phyloP scores from a whole-genome alignment of 495 filamentous ascomycete genomes.

The Oidiodendron maius region DNA sequence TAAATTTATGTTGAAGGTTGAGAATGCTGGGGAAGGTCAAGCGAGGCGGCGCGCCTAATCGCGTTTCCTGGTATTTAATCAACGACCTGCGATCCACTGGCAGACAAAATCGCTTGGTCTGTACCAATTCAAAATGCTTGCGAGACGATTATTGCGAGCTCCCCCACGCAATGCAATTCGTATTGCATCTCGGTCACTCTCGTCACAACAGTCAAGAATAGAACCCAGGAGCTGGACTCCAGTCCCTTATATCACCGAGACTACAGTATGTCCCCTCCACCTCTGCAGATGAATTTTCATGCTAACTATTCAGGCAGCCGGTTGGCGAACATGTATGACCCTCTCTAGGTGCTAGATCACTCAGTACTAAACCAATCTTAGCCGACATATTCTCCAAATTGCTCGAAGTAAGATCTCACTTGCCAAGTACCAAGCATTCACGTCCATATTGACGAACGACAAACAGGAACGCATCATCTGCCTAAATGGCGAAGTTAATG shows the following conservation, averaged over 20 bases:
- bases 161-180: constrained; percentile 12
- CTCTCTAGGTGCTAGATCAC: constrained; percentile 11
- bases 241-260: constrained; percentile 72
- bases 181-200: constrained; percentile 3
- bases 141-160: constrained; percentile 10
- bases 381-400: constrained; percentile 82
- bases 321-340: constrained; percentile 83
- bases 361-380: constrained; percentile 30
- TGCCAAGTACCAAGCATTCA: background rate
- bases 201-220: constrained; percentile 3
- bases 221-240: constrained; percentile 53
- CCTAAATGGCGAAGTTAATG: constrained; percentile 88
- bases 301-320: constrained; percentile 65
- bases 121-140: constrained; percentile 22
- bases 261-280: constrained; percentile 55
- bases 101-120: background rate
- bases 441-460: constrained; percentile 17
- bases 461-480: constrained; percentile 88
- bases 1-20: too few relatives aligned
- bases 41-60: too few relatives aligned
- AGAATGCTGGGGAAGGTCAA: too few relatives aligned
- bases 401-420: constrained; percentile 49
- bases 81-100: background rate
- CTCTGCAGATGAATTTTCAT: background rate
- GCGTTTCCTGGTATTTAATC: too few relatives aligned